Conservation (phyloP, 257 asterid genomes). For the Ilex asprella region DNA sequence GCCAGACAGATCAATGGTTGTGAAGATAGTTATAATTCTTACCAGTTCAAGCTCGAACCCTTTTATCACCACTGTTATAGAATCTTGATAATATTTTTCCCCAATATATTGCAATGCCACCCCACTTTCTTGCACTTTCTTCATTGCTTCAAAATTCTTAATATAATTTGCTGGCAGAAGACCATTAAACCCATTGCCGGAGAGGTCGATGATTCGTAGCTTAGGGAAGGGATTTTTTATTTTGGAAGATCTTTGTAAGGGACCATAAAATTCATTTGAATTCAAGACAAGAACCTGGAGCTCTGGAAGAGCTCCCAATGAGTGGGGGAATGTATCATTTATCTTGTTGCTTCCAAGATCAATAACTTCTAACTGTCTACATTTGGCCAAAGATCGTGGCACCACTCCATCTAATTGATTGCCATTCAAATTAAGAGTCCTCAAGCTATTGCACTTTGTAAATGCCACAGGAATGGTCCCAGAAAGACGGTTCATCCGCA, state of each 20-base stretch:
- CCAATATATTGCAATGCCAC: too few relatives aligned
- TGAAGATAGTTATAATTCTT: background rate
- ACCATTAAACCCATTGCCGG: slow-evolving; percentile 22
- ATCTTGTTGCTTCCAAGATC: slow-evolving; percentile 23
- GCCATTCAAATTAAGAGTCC: slow-evolving; percentile 15
- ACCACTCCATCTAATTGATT: slow-evolving; percentile 23
- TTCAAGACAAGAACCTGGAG: slow-evolving; percentile 26
- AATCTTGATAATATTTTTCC: background rate
- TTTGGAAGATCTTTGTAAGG: background rate
- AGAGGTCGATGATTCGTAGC: slow-evolving; percentile 24
- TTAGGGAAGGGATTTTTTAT: slow-evolving; percentile 4
- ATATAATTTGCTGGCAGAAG: slow-evolving; percentile 9
- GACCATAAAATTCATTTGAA: slow-evolving; percentile 19
- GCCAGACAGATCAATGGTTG: background rate
- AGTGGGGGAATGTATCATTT: slow-evolving; percentile 25
- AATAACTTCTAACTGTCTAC: slow-evolving; percentile 21
- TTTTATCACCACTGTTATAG: background rate
- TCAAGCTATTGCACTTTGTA: slow-evolving; percentile 12
- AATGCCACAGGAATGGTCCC: slow-evolving; percentile 17
- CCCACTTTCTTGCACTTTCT: background rate
- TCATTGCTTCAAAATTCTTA: slow-evolving; percentile 15
- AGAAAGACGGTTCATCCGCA: slow-evolving; percentile 10
- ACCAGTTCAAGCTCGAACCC: background rate
- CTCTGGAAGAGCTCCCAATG: slow-evolving; percentile 19
- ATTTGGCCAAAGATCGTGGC: slow-evolving; percentile 19